phyloP scores from a whole-genome alignment of 305 asterid species.

The Caryopteris hybrid region DNA sequence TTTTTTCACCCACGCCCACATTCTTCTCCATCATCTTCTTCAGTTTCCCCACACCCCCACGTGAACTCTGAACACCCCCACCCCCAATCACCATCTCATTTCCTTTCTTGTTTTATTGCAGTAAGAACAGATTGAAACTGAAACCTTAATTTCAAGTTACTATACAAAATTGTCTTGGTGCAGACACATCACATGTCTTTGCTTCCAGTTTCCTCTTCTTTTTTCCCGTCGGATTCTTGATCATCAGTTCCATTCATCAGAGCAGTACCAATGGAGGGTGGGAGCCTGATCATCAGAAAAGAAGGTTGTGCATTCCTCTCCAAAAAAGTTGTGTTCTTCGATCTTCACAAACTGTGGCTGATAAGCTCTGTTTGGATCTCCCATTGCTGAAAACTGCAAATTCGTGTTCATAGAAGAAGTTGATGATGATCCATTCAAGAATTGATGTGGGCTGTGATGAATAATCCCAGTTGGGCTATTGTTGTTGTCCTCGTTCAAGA shows the following conservation, averaged over 20 bases:
- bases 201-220: not conserved
- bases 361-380: slow-evolving; percentile 31
- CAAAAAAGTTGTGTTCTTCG: slow-evolving; percentile 76
- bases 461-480: slow-evolving; percentile 36
- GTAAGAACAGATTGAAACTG: not conserved
- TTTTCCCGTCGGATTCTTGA: not conserved
- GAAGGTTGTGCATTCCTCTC: slow-evolving; percentile 72
- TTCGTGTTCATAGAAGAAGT: no score
- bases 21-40: slow-evolving; percentile 6
- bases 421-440: slow-evolving; percentile 25
- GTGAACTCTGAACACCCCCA: slow-evolving; percentile 29
- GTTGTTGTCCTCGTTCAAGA: slow-evolving; percentile 57
- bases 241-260: slow-evolving; percentile 59
- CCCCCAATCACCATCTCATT: slow-evolving; percentile 13
- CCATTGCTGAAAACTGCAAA: slow-evolving; percentile 31
- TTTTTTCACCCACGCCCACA: slow-evolving; percentile 22
- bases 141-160: not conserved
- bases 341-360: slow-evolving; percentile 71
- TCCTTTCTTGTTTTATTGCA: slow-evolving; percentile 16
- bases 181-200: not conserved
- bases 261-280: slow-evolving; percentile 67
- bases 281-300: slow-evolving; percentile 86
- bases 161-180: slow-evolving; percentile 23
- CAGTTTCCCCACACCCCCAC: slow-evolving; percentile 27
- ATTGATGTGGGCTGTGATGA: slow-evolving; percentile 21